Evolutionary conservation across 805 yeast genomes (phyloP).

Genomic region (Ogataea trehalophila): DNA sequence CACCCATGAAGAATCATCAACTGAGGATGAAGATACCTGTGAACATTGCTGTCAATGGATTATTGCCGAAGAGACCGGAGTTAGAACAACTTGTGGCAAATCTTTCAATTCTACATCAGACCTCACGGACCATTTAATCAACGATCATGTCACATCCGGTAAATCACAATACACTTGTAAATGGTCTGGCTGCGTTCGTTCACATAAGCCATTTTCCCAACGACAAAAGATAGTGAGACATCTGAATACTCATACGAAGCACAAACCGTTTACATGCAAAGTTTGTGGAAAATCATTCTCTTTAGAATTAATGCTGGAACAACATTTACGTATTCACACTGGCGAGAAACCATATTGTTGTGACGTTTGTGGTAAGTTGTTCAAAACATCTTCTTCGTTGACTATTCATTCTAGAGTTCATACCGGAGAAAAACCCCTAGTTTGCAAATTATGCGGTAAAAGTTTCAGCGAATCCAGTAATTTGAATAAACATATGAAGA

Average conservation of each 20-base stretch:
- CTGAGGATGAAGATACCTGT: conserved; percentile 8
- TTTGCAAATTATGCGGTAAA: conserved; percentile 77
- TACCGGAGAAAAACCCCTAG: conserved; percentile 85
- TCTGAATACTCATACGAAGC: conserved; percentile 80
- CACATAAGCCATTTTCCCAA: conserved; percentile 62
- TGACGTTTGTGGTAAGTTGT: conserved; percentile 64
- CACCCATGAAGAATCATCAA: background rate
- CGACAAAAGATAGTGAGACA: conserved; percentile 85
- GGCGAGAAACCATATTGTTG: conserved; percentile 88
- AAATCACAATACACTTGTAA: conserved; percentile 62
- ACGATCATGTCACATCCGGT: conserved; percentile 70
- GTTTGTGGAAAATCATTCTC: conserved; percentile 70
- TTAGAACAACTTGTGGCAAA: conserved; percentile 39
- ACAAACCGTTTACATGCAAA: conserved; percentile 72
- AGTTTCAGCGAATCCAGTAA: conserved; percentile 87
- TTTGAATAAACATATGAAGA: conserved; percentile 80
- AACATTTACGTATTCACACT: conserved; percentile 79
- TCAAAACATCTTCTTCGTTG: conserved; percentile 78
- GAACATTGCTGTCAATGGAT: conserved; percentile 38
- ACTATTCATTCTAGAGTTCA: conserved; percentile 83
- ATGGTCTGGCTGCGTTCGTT: conserved; percentile 77
- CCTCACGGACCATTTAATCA: conserved; percentile 66
- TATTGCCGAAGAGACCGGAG: conserved; percentile 3
- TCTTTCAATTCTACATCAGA: conserved; percentile 50
- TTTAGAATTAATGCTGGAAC: conserved; percentile 69